Conservation (phyloP, 495 filamentous ascomycete species). For the Antarctomyces pellizariae region DNA sequence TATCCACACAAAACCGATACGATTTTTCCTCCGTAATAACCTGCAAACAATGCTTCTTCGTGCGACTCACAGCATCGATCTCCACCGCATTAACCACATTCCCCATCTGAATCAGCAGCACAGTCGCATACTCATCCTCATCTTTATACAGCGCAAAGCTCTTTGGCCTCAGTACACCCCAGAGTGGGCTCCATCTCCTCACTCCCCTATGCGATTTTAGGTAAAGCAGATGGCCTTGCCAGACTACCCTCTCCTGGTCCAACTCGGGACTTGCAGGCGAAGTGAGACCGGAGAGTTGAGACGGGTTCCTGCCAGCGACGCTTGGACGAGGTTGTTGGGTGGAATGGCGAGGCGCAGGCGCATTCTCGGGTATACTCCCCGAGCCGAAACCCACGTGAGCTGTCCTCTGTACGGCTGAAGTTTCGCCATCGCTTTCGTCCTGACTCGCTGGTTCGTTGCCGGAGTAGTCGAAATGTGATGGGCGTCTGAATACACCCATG, state of each 20-base stretch:
- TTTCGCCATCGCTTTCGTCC: too few species aligned
- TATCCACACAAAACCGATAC: slow-evolving; percentile 61
- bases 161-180: slow-evolving; percentile 76
- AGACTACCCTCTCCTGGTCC: slow-evolving; percentile 54
- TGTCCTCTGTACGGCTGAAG: too few species aligned
- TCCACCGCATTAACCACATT: slow-evolving; percentile 82
- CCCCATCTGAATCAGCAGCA: slow-evolving; percentile 57
- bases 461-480: slow-evolving; percentile 43
- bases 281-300: slow-evolving; percentile 29
- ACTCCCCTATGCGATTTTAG: slow-evolving; percentile 72
- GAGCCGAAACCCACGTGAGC: too few species aligned
- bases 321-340: slow-evolving; percentile 9
- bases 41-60: slow-evolving; percentile 71
- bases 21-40: slow-evolving; percentile 87
- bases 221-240: slow-evolving; percentile 75
- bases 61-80: slow-evolving; percentile 65
- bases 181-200: slow-evolving; percentile 82
- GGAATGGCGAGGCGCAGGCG: slow-evolving; percentile 12
- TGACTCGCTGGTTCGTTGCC: slow-evolving; percentile 67
- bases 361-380: slow-evolving; percentile 16
- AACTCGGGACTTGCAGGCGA: slow-evolving; percentile 23
- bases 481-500: slow-evolving; percentile 2
- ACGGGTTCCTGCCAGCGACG: slow-evolving; percentile 25
- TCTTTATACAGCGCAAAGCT: slow-evolving; percentile 85
- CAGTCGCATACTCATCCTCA: slow-evolving; percentile 70